phyloP scores from a whole-genome alignment of 2,329 filamentous ascomycete genomes.

The Paecilomyces fulvus region DNA sequence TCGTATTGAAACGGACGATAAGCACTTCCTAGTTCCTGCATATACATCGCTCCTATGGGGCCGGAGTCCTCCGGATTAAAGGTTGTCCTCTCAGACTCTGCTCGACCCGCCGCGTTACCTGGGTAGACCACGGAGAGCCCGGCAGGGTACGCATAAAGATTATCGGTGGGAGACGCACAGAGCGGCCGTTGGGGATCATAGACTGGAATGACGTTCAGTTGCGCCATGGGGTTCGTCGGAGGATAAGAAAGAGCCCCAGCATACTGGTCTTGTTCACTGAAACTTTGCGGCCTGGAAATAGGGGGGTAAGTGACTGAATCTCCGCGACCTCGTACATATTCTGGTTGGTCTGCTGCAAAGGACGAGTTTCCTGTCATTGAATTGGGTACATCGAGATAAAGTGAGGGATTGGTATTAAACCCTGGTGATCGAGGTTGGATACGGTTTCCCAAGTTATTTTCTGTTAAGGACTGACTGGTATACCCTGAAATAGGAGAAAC shows the following conservation, averaged over 20 bases:
- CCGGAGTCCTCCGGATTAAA: neutral
- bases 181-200: constrained; percentile 15
- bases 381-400: neutral
- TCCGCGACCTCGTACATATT: constrained; percentile 4
- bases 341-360: neutral
- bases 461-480: neutral
- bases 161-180: constrained; percentile 17
- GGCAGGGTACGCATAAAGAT: constrained; percentile 6
- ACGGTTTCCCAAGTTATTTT: neutral
- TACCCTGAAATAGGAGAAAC: neutral
- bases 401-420: neutral
- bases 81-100: neutral
- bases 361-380: neutral
- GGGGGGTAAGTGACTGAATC: constrained; percentile 15
- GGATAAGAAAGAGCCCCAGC: neutral
- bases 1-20: neutral
- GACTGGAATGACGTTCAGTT: constrained; percentile 11
- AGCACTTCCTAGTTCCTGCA: neutral
- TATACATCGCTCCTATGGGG: neutral
- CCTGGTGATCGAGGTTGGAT: neutral
- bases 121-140: neutral
- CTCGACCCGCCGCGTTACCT: neutral
- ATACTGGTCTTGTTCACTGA: neutral
- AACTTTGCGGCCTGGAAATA: constrained; percentile 1
- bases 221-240: constrained; percentile 12